phyloP scores from a whole-genome alignment of 1,139 yeast genomes.

The Candida mesenterica region DNA sequence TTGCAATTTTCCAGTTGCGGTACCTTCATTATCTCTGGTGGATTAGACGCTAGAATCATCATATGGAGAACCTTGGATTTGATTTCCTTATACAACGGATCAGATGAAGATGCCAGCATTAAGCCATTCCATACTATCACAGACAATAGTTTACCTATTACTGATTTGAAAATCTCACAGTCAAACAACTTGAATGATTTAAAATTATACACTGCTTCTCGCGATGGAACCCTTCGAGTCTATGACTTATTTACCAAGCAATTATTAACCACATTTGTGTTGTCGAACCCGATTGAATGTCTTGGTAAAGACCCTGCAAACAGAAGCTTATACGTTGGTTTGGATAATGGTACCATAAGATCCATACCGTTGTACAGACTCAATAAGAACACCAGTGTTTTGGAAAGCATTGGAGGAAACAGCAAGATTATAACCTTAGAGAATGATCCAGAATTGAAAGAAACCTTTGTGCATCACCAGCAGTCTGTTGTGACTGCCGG shows the following conservation, averaged over 20 bases:
- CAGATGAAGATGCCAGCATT: slow-evolving; percentile 17
- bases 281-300: slow-evolving; percentile 56
- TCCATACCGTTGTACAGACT: slow-evolving; percentile 55
- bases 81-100: slow-evolving; percentile 32
- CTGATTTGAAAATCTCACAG: slow-evolving; percentile 54
- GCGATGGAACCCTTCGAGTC: slow-evolving; percentile 72
- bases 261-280: slow-evolving; percentile 68
- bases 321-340: slow-evolving; percentile 71
- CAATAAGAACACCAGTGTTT: slow-evolving; percentile 37
- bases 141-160: slow-evolving; percentile 75
- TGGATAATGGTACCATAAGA: slow-evolving; percentile 60
- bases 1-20: slow-evolving; percentile 66
- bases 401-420: slow-evolving; percentile 58
- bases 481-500: slow-evolving; percentile 13
- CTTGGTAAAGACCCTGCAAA: slow-evolving; percentile 80
- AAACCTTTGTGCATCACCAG: slow-evolving; percentile 61
- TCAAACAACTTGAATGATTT: slow-evolving; percentile 54
- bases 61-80: slow-evolving; percentile 74
- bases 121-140: slow-evolving; percentile 56
- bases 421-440: slow-evolving; percentile 53
- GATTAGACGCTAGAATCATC: slow-evolving; percentile 75
- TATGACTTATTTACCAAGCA: slow-evolving; percentile 48
- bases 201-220: slow-evolving; percentile 68
- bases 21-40: slow-evolving; percentile 68
- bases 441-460: slow-evolving; percentile 47